Evolutionary conservation across 116 monocot genomes (phyloP).

Genomic region (Posidonia oceanica): DNA sequence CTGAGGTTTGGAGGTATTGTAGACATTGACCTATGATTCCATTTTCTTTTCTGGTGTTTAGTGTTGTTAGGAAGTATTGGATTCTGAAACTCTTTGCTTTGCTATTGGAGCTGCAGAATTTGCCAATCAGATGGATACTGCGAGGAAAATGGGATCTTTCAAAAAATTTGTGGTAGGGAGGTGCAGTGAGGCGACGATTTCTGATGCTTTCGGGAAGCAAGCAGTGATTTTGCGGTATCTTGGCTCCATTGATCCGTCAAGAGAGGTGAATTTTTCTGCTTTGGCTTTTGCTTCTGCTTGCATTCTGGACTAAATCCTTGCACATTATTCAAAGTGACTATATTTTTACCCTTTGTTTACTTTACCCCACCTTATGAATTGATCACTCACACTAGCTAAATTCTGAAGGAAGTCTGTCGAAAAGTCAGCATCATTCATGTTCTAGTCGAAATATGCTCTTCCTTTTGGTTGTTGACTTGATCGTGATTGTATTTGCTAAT

Average conservation of each 20-base stretch:
- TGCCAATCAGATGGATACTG: conserved; percentile 60
- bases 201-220: conserved; percentile 44
- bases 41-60: no score
- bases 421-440: no score
- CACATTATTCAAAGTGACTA: not conserved
- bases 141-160: conserved; percentile 41
- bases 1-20: no score
- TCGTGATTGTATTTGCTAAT: no score
- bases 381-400: no score
- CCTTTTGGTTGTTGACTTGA: not conserved
- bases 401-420: no score
- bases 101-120: conserved; percentile 30
- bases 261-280: conserved; percentile 29
- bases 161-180: conserved; percentile 48
- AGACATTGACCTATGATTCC: no score
- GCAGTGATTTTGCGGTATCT: conserved; percentile 45
- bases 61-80: not conserved
- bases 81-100: conserved; percentile 1
- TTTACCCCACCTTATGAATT: no score
- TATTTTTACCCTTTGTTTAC: not conserved
- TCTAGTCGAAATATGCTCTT: no score
- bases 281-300: not conserved
- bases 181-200: conserved; percentile 41
- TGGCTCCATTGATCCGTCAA: conserved; percentile 47
- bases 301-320: not conserved